phyloP scores from a whole-genome alignment of 768 basidiomycete genomes.

The Tubosaeta brunneosetosa region DNA sequence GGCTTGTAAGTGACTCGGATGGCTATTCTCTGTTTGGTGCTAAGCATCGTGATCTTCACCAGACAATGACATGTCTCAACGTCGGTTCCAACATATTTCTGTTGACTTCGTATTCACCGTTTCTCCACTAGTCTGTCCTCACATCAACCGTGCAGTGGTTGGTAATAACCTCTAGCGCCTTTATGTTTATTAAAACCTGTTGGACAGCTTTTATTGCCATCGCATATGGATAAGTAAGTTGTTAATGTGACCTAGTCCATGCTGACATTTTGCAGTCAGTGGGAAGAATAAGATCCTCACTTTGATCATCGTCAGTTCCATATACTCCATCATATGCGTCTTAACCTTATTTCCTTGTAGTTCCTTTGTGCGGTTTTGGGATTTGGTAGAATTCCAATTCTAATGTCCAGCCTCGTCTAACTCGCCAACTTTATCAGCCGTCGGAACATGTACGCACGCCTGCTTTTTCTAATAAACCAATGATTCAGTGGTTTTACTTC shows the following conservation, averaged over 20 bases:
- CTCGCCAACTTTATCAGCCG: neutral
- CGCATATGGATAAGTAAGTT: constrained; percentile 14
- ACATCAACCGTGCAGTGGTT: constrained; percentile 1
- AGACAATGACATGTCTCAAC: constrained; percentile 1
- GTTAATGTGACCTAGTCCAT: neutral
- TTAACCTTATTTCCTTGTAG: neutral
- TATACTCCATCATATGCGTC: too few species aligned
- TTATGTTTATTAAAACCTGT: neutral
- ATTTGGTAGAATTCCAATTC: neutral
- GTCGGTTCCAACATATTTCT: neutral
- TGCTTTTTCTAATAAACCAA: neutral
- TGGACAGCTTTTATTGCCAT: constrained; percentile 8
- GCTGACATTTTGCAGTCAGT: constrained; percentile 8
- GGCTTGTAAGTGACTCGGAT: constrained; percentile 3
- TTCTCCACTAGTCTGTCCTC: neutral
- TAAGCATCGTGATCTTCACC: neutral
- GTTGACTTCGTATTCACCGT: neutral
- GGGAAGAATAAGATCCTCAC: constrained; percentile 8
- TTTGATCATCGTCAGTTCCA: constrained; percentile 5
- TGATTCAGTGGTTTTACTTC: neutral
- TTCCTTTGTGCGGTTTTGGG: neutral
- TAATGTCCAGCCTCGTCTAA: neutral
- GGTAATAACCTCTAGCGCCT: neutral
- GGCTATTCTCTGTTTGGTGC: neutral
- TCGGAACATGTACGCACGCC: constrained; percentile 3